These are phyloP conservation scores for Aspergillus sp. DNA, from an alignment of 2,329 filamentous ascomycete species.

Conservation along the genomic window DNA sequence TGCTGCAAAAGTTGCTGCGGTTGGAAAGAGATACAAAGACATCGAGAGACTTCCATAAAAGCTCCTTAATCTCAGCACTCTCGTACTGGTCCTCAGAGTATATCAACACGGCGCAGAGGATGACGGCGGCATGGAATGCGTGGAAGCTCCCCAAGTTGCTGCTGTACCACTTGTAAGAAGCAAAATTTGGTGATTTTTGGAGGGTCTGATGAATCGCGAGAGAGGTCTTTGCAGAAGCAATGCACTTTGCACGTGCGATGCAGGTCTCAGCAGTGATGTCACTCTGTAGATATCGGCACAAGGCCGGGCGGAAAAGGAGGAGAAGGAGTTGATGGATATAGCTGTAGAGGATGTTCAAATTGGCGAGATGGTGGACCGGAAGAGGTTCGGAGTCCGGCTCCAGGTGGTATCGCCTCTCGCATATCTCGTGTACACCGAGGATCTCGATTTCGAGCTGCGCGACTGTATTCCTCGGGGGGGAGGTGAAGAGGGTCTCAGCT, in stretches of 20 bases:
- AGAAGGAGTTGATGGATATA: constrained; percentile 40
- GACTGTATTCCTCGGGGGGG: constrained; percentile 21
- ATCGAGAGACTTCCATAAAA: constrained; percentile 29
- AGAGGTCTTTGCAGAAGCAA: constrained; percentile 33
- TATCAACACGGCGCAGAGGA: constrained; percentile 29
- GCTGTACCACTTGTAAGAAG: constrained; percentile 42
- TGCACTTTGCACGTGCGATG: constrained; percentile 31
- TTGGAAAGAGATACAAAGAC: constrained; percentile 34
- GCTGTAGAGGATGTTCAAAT: constrained; percentile 42
- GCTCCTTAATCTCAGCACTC: constrained; percentile 28
- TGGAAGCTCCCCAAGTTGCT: constrained; percentile 42
- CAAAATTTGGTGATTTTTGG: constrained; percentile 30
- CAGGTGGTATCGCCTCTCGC: constrained; percentile 30
- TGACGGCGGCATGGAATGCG: constrained; percentile 41
- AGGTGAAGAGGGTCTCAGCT: constrained; percentile 34
- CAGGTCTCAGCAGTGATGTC: constrained; percentile 31
- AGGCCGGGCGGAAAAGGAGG: constrained; percentile 36
- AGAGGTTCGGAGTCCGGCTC: constrained; percentile 26
- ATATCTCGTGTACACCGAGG: constrained; percentile 29
- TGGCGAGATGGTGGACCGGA: constrained; percentile 36
- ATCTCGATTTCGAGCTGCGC: constrained; percentile 32
- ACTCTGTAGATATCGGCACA: constrained; percentile 33
- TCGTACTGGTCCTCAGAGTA: constrained; percentile 29
- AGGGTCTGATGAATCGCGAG: constrained; percentile 35
- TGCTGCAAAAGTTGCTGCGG: constrained; percentile 38